Conservation (phyloP, 2,329 filamentous ascomycete species). For the Monilinia fructigena region DNA sequence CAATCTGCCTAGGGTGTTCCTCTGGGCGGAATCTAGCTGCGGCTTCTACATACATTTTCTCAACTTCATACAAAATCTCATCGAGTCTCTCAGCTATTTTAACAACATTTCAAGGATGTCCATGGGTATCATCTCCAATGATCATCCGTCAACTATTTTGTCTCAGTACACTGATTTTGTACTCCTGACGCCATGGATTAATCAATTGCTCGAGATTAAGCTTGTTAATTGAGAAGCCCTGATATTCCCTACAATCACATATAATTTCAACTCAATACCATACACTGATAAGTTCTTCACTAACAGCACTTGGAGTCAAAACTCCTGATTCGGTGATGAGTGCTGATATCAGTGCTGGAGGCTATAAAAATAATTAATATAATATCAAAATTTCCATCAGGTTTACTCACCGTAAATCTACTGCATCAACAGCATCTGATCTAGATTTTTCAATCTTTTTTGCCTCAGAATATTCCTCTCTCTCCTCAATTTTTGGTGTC, state of each 20-base stretch:
- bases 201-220: background rate
- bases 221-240: background rate
- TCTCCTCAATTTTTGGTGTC: conserved; percentile 31
- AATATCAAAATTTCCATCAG: background rate
- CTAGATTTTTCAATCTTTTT: conserved; percentile 27
- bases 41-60: background rate
- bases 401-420: conserved; percentile 63
- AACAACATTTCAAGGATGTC: background rate
- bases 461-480: conserved; percentile 35
- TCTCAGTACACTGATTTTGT: background rate
- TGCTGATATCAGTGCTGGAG: conserved; percentile 66
- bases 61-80: background rate
- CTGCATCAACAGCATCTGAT: conserved; percentile 46
- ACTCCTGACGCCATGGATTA: conserved; percentile 9
- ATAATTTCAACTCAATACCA: conserved; percentile 33
- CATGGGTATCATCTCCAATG: conserved; percentile 9
- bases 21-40: background rate
- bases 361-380: conserved; percentile 45
- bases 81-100: background rate
- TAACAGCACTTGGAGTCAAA: conserved; percentile 66
- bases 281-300: conserved; percentile 61
- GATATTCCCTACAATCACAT: background rate
- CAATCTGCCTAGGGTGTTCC: background rate
- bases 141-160: background rate
- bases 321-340: conserved; percentile 76